Percentiles rank a stretch among this genome's conserved stretches.
Conservation (phyloP, 805 yeast genomes). For the Yarrowia divulgata region DNA sequence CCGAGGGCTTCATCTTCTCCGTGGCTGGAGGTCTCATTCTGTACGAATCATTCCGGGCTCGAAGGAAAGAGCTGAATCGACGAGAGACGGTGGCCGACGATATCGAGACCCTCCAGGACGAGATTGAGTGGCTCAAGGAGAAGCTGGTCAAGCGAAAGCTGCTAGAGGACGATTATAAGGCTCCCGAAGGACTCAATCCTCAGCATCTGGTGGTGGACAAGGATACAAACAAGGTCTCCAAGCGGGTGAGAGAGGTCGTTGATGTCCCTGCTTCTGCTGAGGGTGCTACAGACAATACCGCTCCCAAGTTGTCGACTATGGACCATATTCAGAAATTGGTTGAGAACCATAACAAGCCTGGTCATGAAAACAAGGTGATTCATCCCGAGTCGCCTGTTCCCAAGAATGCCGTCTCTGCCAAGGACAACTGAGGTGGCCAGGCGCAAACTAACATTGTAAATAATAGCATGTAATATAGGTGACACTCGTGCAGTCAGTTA, state of each 20-base stretch:
- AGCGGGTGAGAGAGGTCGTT: constrained; percentile 24
- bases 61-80: constrained; percentile 66
- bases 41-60: constrained; percentile 72
- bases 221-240: constrained; percentile 30
- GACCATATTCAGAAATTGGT: constrained; percentile 19
- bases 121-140: constrained; percentile 62
- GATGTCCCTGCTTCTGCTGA: neutral
- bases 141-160: constrained; percentile 51
- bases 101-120: constrained; percentile 70
- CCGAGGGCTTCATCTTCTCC: constrained; percentile 77
- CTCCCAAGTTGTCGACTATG: constrained; percentile 19
- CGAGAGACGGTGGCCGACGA: constrained; percentile 76
- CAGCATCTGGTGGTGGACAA: constrained; percentile 51
- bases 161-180: constrained; percentile 58
- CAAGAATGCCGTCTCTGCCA: constrained; percentile 29
- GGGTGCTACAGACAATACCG: neutral
- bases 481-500: too few relatives aligned
- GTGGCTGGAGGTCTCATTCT: constrained; percentile 81
- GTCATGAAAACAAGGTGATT: constrained; percentile 19
- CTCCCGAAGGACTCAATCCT: constrained; percentile 59
- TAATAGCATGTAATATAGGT: constrained; percentile 24
- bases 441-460: constrained; percentile 31
- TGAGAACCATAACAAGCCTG: constrained; percentile 24
- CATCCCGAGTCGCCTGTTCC: constrained; percentile 27
- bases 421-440: neutral